These are phyloP conservation scores for Anthracocystis setariae DNA, from an alignment of 1,284 basidiomycete species.

Conservation along the genomic window DNA sequence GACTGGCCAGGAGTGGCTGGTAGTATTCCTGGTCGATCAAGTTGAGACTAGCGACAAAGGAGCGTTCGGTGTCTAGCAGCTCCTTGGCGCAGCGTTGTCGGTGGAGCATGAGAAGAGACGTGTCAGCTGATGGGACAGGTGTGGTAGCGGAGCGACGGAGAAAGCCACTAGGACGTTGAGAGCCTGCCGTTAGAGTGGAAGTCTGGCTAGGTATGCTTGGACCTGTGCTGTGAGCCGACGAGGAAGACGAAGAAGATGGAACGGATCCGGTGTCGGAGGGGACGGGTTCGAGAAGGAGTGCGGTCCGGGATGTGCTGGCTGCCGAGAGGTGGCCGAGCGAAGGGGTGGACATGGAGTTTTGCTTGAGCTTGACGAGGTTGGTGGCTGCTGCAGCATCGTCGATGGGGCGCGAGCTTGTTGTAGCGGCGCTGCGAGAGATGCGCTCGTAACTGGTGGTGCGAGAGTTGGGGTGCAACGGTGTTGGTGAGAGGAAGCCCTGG, in stretches of 20 bases:
- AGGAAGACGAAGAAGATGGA: conserved; percentile 18
- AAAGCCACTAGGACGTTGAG: conserved; percentile 34
- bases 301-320: conserved; percentile 9
- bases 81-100: conserved; percentile 52
- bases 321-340: conserved; percentile 20
- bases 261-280: conserved; percentile 10
- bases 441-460: conserved; percentile 35
- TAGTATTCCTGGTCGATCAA: conserved; percentile 62
- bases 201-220: conserved; percentile 21
- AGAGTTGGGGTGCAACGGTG: conserved; percentile 15
- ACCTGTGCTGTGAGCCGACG: conserved; percentile 26
- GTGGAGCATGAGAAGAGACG: conserved; percentile 27
- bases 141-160: conserved; percentile 40
- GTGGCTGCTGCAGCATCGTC: conserved; percentile 4
- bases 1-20: conserved; percentile 52
- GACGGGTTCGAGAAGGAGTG: conserved; percentile 1
- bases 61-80: conserved; percentile 62
- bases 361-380: conserved; percentile 6
- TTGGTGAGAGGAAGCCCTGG: conserved; percentile 35
- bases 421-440: conserved; percentile 11
- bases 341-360: conserved; percentile 11
- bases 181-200: conserved; percentile 40
- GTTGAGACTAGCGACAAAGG: conserved; percentile 57
- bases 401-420: conserved; percentile 1
- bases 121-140: conserved; percentile 16